A percentile compares a stretch with the other conserved stretches of the same genome.
These are phyloP conservation scores for Claviceps capensis DNA, from an alignment of 2,329 filamentous ascomycete genomes.

Conservation along the genomic window DNA sequence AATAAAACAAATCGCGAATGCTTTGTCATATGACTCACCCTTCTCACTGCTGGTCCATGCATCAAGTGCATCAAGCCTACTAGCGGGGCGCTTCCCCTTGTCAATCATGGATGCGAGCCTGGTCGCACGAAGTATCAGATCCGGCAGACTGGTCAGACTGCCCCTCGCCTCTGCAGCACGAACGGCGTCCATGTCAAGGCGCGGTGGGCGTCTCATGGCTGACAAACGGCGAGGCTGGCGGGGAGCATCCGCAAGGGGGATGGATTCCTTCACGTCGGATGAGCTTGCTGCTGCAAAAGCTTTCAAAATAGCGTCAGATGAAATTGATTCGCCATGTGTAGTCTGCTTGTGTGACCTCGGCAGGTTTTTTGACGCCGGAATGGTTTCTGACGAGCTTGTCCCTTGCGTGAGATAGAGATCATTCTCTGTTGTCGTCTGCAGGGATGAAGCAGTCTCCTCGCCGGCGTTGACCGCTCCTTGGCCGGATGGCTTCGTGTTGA, in stretches of 20 bases:
- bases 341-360: constrained; percentile 8
- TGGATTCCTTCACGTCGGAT: constrained; percentile 24
- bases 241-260: constrained; percentile 16
- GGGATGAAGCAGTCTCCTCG: constrained; percentile 21
- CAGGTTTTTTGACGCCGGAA: constrained; percentile 16
- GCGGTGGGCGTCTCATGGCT: constrained; percentile 51
- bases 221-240: constrained; percentile 32
- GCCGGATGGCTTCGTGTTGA: constrained; percentile 23
- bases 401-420: constrained; percentile 33
- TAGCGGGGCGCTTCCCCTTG: constrained; percentile 54
- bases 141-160: constrained; percentile 81
- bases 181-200: constrained; percentile 70
- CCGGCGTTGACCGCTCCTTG: constrained; percentile 7
- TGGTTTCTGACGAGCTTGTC: constrained; percentile 30
- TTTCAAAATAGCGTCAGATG: constrained; percentile 33
- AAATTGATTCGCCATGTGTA: constrained; percentile 15
- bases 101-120: constrained; percentile 79
- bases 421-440: constrained; percentile 29
- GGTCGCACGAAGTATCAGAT: constrained; percentile 81
- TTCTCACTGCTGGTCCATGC: constrained; percentile 35
- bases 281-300: constrained; percentile 37
- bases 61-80: constrained; percentile 39
- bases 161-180: constrained; percentile 70
- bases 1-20: not conserved
- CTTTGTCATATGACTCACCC: constrained; percentile 13